A percentile compares a stretch with the other conserved stretches of the same genome.
Evolutionary conservation across 495 filamentous ascomycete genomes (phyloP).

Genomic region (Neurospora tetraspora): DNA sequence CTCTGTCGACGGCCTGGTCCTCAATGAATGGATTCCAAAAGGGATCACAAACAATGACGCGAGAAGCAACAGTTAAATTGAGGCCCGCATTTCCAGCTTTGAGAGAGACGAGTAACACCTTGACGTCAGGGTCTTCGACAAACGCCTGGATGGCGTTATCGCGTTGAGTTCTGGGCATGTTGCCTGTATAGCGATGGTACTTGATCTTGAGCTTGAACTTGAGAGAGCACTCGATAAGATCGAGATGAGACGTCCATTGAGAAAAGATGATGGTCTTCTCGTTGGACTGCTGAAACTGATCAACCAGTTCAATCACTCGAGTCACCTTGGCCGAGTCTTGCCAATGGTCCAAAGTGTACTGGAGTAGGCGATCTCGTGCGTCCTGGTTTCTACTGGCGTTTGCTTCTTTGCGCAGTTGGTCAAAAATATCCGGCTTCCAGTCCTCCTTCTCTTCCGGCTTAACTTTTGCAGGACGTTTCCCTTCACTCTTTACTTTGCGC

Average conservation of each 20-base stretch:
- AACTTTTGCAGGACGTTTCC: constrained; percentile 7
- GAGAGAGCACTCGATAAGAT: constrained; percentile 87
- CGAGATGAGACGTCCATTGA: constrained; percentile 83
- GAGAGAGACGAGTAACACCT: constrained; percentile 79
- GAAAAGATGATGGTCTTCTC: constrained; percentile 91
- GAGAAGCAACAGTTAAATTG: constrained; percentile 77
- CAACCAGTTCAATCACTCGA: constrained; percentile 61
- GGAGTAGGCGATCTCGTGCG: constrained; percentile 48
- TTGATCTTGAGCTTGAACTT: constrained; percentile 41
- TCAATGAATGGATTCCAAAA: constrained; percentile 98
- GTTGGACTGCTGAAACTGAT: constrained; percentile 24
- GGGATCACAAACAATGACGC: constrained; percentile 86
- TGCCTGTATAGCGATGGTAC: constrained; percentile 78
- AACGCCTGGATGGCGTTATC: constrained; percentile 67
- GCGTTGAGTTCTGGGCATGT: constrained; percentile 60
- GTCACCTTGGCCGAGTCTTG: constrained; percentile 69
- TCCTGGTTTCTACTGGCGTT: constrained; percentile 41
- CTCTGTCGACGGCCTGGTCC: constrained; percentile 88
- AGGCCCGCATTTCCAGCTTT: constrained; percentile 88
- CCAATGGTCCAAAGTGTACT: constrained; percentile 63
- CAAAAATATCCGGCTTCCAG: constrained; percentile 10
- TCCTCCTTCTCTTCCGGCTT: constrained; percentile 6
- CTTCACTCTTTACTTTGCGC: constrained; percentile 16
- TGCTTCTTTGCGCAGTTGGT: constrained; percentile 39
- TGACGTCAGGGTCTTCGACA: constrained; percentile 50